Evolutionary conservation across 2,329 filamentous ascomycete genomes (phyloP).

Genomic region (Aspergillus costaricaensis): DNA sequence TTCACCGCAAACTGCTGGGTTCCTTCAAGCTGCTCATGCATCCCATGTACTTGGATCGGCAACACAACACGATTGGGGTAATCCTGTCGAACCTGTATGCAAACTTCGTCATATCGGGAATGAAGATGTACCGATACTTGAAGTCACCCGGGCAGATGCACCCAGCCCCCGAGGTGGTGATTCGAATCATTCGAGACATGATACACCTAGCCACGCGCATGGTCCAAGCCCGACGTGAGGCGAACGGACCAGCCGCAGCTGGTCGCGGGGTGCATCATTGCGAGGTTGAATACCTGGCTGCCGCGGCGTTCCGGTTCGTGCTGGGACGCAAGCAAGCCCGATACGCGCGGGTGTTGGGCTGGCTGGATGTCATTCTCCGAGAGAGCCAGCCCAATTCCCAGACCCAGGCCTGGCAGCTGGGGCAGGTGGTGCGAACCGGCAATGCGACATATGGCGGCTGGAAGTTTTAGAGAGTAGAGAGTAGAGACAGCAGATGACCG

Average conservation of each 20-base stretch:
- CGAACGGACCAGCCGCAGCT: slow-evolving; percentile 21
- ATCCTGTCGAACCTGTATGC: slow-evolving; percentile 73
- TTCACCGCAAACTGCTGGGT: slow-evolving; percentile 74
- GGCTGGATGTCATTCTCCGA: slow-evolving; percentile 60
- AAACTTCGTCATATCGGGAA: slow-evolving; percentile 76
- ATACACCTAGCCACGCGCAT: slow-evolving; percentile 65
- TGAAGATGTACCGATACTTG: slow-evolving; percentile 67
- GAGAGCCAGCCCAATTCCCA: slow-evolving; percentile 42
- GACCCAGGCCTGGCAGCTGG: slow-evolving; percentile 36
- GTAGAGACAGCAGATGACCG: background rate
- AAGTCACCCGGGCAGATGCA: slow-evolving; percentile 53
- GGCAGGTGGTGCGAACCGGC: slow-evolving; percentile 36
- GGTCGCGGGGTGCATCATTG: slow-evolving; percentile 62
- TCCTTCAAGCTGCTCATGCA: slow-evolving; percentile 84
- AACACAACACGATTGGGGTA: slow-evolving; percentile 69
- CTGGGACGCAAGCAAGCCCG: slow-evolving; percentile 71
- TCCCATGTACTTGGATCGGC: slow-evolving; percentile 53
- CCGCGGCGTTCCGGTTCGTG: slow-evolving; percentile 69
- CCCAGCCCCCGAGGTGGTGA: slow-evolving; percentile 63
- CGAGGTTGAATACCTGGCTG: slow-evolving; percentile 67
- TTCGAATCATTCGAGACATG: slow-evolving; percentile 65
- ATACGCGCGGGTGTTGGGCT: slow-evolving; percentile 65
- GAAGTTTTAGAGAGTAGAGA: slow-evolving; percentile 30
- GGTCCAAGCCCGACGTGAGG: slow-evolving; percentile 56
- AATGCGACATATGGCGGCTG: slow-evolving; percentile 39